Evolutionary conservation across 2,329 filamentous ascomycete species (phyloP).

Genomic region (Diaporthe destruens): DNA sequence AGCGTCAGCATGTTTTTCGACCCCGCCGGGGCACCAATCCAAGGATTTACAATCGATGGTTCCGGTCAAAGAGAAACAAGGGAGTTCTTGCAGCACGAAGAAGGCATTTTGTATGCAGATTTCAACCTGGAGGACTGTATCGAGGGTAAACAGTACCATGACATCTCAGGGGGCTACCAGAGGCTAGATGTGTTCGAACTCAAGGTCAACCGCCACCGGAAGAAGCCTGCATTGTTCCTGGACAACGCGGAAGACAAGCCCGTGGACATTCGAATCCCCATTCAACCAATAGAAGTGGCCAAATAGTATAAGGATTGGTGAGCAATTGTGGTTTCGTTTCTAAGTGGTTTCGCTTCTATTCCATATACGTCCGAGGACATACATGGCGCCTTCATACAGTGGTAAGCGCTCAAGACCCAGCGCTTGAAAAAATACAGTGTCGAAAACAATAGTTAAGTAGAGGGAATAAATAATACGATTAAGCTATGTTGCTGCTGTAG

Average conservation of each 20-base stretch:
- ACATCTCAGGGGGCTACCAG: slow-evolving; percentile 44
- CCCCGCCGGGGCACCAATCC: neutral
- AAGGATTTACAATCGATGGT: slow-evolving; percentile 9
- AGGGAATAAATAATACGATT: neutral
- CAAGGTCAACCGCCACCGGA: slow-evolving; percentile 13
- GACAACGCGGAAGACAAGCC: neutral
- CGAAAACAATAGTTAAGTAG: neutral
- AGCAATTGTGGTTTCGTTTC: too few relatives aligned
- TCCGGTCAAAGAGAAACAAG: slow-evolving; percentile 23
- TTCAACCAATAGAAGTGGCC: neutral
- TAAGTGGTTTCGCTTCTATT: too few relatives aligned
- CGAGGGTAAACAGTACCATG: slow-evolving; percentile 39
- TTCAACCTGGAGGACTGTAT: slow-evolving; percentile 34
- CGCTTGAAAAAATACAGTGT: too few relatives aligned
- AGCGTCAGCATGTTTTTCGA: slow-evolving; percentile 25
- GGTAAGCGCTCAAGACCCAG: too few relatives aligned
- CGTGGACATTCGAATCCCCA: neutral
- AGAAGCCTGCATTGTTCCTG: slow-evolving; percentile 7
- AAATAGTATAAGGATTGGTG: neutral
- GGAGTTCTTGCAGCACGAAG: slow-evolving; percentile 37
- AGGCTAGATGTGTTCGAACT: slow-evolving; percentile 41
- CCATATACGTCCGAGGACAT: too few relatives aligned
- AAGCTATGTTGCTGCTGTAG: slow-evolving; percentile 4
- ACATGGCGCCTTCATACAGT: too few relatives aligned
- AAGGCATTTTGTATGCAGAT: slow-evolving; percentile 41